Evolutionary conservation across 495 filamentous ascomycete genomes (phyloP).

Genomic region (Aspergillus olivimuriae): DNA sequence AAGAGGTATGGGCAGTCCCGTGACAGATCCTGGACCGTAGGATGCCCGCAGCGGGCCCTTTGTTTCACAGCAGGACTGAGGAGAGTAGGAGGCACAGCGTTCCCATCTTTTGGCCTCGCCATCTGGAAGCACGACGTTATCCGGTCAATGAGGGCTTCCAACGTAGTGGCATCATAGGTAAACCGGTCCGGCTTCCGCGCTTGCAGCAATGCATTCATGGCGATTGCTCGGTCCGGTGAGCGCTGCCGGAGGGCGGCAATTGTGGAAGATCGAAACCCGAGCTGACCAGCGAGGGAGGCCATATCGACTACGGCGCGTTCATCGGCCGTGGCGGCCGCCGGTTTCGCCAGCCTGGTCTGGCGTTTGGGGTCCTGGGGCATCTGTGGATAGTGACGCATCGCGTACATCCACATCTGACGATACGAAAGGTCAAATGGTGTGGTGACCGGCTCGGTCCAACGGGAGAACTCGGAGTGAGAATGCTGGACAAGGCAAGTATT

Average conservation of each 20-base stretch:
- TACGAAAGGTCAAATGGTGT: not conserved
- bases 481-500: not conserved
- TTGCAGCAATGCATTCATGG: constrained; percentile 21
- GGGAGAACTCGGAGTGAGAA: not conserved
- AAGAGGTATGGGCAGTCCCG: constrained; percentile 21
- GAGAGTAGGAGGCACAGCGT: constrained; percentile 3
- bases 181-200: constrained; percentile 24
- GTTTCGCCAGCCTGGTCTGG: constrained; percentile 14
- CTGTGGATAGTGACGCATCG: not conserved
- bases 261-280: constrained; percentile 22
- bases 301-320: constrained; percentile 20
- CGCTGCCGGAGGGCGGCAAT: constrained; percentile 16
- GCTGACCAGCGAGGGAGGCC: constrained; percentile 18
- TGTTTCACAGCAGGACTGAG: constrained; percentile 9
- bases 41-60: constrained; percentile 14
- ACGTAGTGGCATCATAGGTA: constrained; percentile 16
- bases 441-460: not conserved
- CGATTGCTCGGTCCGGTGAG: constrained; percentile 26
- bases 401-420: not conserved
- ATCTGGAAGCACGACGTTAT: constrained; percentile 16
- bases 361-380: not conserved
- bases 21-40: constrained; percentile 11
- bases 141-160: constrained; percentile 15
- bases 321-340: constrained; percentile 16
- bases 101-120: constrained; percentile 10